Percentiles rank a stretch among this genome's conserved stretches.
Evolutionary conservation across 768 basidiomycete species (phyloP).

Genomic region (Dictyophora rubrovolvata): DNA sequence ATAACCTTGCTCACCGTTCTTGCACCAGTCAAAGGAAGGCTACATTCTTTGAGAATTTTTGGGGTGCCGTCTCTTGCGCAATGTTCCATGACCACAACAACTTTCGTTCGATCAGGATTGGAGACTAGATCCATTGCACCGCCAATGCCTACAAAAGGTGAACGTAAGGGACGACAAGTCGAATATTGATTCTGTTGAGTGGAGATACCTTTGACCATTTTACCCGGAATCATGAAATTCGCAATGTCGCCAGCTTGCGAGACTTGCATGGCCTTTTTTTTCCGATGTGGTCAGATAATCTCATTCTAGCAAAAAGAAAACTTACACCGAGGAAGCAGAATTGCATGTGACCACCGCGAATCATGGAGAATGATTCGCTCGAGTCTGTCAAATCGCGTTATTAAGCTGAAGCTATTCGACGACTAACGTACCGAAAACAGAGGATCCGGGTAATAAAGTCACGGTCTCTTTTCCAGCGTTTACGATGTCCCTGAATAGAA

Average conservation of each 20-base stretch:
- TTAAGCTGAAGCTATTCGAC: neutral
- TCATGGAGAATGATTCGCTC: conserved; percentile 93
- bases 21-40: conserved; percentile 82
- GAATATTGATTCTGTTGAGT: conserved; percentile 5
- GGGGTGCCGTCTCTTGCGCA: conserved; percentile 81
- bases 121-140: conserved; percentile 96
- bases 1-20: conserved; percentile 83
- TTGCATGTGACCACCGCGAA: conserved; percentile 91
- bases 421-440: conserved; percentile 64
- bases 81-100: conserved; percentile 86
- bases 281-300: neutral
- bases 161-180: conserved; percentile 1
- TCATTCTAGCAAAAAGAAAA: conserved; percentile 4
- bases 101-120: conserved; percentile 90
- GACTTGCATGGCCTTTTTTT: conserved; percentile 80
- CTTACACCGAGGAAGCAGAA: conserved; percentile 86
- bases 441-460: conserved; percentile 84
- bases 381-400: conserved; percentile 44
- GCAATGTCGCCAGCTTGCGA: conserved; percentile 89
- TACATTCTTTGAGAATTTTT: conserved; percentile 77
- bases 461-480: conserved; percentile 95
- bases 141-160: conserved; percentile 58
- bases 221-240: conserved; percentile 97
- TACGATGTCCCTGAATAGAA: conserved; percentile 61
- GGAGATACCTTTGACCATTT: conserved; percentile 64